Evolutionary conservation across 371 early-diverging fungal genomes (phyloP).

Genomic region (Mucor ambiguus): DNA sequence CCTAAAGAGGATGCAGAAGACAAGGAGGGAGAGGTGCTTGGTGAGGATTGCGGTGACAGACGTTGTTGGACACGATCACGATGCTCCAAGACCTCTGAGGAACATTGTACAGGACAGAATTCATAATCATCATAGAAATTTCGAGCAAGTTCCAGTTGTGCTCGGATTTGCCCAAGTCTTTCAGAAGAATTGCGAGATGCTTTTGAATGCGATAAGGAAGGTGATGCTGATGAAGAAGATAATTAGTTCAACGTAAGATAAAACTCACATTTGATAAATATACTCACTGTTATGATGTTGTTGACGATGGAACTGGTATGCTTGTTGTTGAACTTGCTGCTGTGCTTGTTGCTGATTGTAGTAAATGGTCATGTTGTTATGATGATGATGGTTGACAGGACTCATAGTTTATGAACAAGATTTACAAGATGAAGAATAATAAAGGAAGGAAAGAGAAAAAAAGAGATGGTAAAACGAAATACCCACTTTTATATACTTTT

Average conservation of each 20-base stretch:
- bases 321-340: neutral
- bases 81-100: constrained; percentile 38
- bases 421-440: constrained; percentile 8
- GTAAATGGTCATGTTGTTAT: constrained; percentile 18
- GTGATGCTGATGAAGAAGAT: neutral
- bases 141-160: constrained; percentile 48
- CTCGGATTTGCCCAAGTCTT: constrained; percentile 40
- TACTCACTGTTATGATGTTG: constrained; percentile 8
- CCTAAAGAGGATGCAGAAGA: constrained; percentile 14
- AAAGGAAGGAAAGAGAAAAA: constrained; percentile 2
- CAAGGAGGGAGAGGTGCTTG: constrained; percentile 39
- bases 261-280: neutral
- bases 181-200: constrained; percentile 5
- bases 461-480: neutral
- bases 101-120: constrained; percentile 44
- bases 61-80: constrained; percentile 49
- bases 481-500: constrained; percentile 11
- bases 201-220: constrained; percentile 7
- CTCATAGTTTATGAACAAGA: constrained; percentile 15
- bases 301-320: constrained; percentile 10
- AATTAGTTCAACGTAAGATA: neutral
- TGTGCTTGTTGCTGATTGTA: constrained; percentile 15
- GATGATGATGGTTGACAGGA: constrained; percentile 12
- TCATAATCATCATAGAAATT: constrained; percentile 53
- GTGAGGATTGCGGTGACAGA: constrained; percentile 46